Evolutionary conservation across 2,329 filamentous ascomycete species (phyloP), one percentile per base, ranked within the genome.

Genomic region (Emergomyces orientalis): DNA sequence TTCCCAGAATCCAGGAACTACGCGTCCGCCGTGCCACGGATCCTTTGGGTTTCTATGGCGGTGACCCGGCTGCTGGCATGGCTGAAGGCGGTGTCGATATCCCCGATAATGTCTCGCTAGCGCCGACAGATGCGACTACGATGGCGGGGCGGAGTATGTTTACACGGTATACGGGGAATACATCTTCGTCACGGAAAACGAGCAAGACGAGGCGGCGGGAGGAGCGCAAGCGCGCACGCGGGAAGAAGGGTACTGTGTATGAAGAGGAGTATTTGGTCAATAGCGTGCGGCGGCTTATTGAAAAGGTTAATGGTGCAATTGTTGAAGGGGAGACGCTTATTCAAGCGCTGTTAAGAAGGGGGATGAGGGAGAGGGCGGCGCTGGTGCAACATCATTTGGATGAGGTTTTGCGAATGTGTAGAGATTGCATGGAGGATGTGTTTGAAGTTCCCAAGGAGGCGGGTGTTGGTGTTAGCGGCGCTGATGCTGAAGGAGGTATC

Each of bases 191-290:
- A 59, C 84, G 91, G 14, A 88, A 88, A 63, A 96, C 91, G 49
- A 89, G 86, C 71, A 96, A 94, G 80, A 97, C 96, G 72, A 86
- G 91, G 60, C 82, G 88, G 30, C 83, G 91, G 25, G 94, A 99
- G 76, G 94, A 99, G 80, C 86, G 96, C 74, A 99, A 99, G 82
- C 86, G 93, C 19, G 94, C 94, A 0, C 82, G 91, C 8, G 94
- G 94, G 30, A 93, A 96, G 74, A 97, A 97, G 80, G 94, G 94
- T 13, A 96, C 90, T 19, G 90, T 99, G 5, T 99, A 99, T 75
- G 94, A 99, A 75, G 93, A 97, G 72, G 94, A 97, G 75, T 99
- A 99, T 74, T 84, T 99, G 5, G 87, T 96, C 63, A 94, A 92
- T 74, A 93, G 88, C 68, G 86, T 97, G 43, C 84, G 88, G 14